Base-by-base conservation (phyloP, 768 basidiomycete species). In the Coprinopsis marcescibilis region DNA sequence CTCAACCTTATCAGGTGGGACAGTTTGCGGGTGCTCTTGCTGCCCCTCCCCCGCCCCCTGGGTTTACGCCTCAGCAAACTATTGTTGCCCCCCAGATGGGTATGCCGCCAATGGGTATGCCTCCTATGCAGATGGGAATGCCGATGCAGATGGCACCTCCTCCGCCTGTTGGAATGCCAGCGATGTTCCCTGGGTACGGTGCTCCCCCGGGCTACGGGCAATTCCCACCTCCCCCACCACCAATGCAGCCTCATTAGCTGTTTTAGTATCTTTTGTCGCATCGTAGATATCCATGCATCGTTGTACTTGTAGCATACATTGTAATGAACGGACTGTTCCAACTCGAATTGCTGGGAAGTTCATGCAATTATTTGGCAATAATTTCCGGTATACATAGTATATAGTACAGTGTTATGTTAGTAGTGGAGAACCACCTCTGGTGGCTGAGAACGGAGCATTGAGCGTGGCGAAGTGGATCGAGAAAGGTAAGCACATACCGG, bases 11-110 rank as follows among this genome's bases (percentile, higher is more conserved):
- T 58, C 83, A 88, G 68, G 48, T 35, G 1, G 92, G 92, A n/a
- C 92, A 94, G 66, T 95, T 92, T 60, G 92, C 92, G 8, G 92
- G 92, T 30, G 85, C 77, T 13, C 75, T 96, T 46, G 87, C 90
- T 2, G 41, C 48, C 11, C 86, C 87, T 0, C 82, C 86, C 2
- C 88, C 89, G 0, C 88, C 89, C 0, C 79, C 85, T 41, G 89
- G 88, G 8, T 89, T 89, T 49, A 76, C 81, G 0, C 78, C 80
- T 15, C 85, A 85, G 55, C 83, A 84, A 59, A 80, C 82, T 3
- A 71, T 85, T 32, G 67, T 82, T 52, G 77, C 78, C 30, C 68
- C 62, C 19, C 64, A 63, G 12, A 69, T 73, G 68, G 64, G 57
- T n/a, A 66, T 69, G 64, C 58, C 55, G 14, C 65, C 68, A 19